These are phyloP conservation scores for Vaccinium darrowii DNA, from an alignment of 148 eudicot species.

Conservation along the genomic window DNA sequence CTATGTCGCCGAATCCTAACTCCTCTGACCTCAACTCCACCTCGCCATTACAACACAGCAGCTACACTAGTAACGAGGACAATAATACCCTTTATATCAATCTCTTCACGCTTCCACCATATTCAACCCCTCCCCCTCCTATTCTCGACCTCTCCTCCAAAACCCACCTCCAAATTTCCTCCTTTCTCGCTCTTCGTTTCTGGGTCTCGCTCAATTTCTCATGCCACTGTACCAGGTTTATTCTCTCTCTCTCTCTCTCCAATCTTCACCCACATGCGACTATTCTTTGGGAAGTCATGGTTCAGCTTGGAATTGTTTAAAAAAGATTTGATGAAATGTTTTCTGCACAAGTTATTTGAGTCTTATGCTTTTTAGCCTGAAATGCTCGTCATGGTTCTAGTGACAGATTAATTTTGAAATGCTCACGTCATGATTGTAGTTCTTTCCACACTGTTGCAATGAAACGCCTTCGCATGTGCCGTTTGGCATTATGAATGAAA, in stretches of 20 bases:
- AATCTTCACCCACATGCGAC: too few relatives aligned
- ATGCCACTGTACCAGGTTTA: background rate
- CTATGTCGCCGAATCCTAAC: background rate
- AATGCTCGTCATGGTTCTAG: too few relatives aligned
- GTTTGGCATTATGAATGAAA: too few relatives aligned
- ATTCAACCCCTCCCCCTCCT: background rate
- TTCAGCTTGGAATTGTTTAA: too few relatives aligned
- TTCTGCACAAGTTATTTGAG: too few relatives aligned
- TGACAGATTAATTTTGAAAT: too few relatives aligned
- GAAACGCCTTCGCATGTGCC: too few relatives aligned
- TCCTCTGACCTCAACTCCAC: constrained; percentile 29
- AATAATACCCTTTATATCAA: constrained; percentile 25
- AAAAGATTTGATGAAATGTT: background rate
- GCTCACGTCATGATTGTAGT: too few relatives aligned
- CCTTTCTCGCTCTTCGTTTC: constrained; percentile 9
- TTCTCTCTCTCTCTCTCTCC: background rate
- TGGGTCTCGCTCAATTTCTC: constrained; percentile 3
- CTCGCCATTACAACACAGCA: constrained; percentile 49
- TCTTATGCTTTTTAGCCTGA: too few relatives aligned
- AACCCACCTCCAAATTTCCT: background rate
- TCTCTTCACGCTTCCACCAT: background rate
- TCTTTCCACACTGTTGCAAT: too few relatives aligned
- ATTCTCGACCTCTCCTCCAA: background rate
- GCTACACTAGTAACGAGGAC: constrained; percentile 49
- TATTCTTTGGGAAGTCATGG: background rate